These are phyloP conservation scores for Sonneratia alba DNA, from an alignment of 345 rosid genomes.

Conservation along the genomic window DNA sequence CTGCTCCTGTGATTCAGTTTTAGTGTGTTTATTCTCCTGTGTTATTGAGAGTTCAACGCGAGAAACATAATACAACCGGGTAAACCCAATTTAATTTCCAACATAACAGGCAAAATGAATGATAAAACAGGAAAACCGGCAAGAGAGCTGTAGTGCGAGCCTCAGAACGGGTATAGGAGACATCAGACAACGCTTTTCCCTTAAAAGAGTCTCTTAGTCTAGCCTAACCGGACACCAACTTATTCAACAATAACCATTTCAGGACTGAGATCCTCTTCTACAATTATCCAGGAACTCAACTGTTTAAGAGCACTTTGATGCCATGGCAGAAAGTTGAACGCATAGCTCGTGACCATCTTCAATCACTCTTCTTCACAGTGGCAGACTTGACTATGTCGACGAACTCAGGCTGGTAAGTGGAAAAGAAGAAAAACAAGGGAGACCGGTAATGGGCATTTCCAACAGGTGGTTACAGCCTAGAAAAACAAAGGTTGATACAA, in stretches of 20 bases:
- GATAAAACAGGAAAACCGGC: too few relatives aligned
- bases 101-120: neutral
- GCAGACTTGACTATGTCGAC: slow-evolving; percentile 55
- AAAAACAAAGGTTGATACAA: neutral
- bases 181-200: neutral
- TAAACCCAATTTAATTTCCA: neutral
- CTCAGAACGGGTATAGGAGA: neutral
- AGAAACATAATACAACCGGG: neutral
- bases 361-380: slow-evolving; percentile 37
- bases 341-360: slow-evolving; percentile 8
- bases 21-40: neutral
- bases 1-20: too few relatives aligned
- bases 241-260: neutral
- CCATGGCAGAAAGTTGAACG: neutral
- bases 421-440: neutral
- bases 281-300: neutral
- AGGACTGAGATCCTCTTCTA: neutral
- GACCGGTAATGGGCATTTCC: neutral
- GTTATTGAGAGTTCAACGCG: neutral
- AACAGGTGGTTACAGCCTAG: neutral
- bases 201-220: neutral
- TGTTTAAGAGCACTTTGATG: neutral
- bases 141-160: too few relatives aligned
- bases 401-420: slow-evolving; percentile 43
- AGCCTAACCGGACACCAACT: neutral